Evolutionary conservation across 495 filamentous ascomycete species (phyloP).

Genomic region (Aspergillus haitiensis): DNA sequence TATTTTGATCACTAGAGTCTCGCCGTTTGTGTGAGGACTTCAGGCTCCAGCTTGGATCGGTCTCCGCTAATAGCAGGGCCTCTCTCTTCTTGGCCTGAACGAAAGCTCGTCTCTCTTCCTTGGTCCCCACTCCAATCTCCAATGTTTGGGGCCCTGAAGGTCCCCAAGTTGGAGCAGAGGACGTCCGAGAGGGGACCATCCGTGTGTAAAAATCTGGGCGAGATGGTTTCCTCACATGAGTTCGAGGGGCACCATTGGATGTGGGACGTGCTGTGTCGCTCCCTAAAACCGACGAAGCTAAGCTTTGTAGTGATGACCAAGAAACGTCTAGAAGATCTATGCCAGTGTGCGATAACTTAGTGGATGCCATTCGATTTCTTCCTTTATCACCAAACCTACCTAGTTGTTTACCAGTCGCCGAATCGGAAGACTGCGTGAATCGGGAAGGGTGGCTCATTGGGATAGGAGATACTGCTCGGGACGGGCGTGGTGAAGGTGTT

Average conservation of each 20-base stretch:
- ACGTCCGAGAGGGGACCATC: conserved; percentile 36
- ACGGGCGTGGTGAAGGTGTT: conserved; percentile 46
- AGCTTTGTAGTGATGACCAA: conserved; percentile 55
- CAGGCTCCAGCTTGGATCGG: conserved; percentile 44
- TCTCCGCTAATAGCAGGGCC: conserved; percentile 57
- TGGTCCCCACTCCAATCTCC: conserved; percentile 53
- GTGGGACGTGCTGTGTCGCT: conserved; percentile 42
- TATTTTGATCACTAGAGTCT: conserved; percentile 54
- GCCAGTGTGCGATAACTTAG: conserved; percentile 37
- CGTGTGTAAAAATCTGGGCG: conserved; percentile 43
- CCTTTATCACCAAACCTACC: conserved; percentile 27
- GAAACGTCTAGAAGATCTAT: conserved; percentile 51
- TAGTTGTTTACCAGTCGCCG: conserved; percentile 30
- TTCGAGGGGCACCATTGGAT: conserved; percentile 31
- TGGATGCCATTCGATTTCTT: conserved; percentile 28
- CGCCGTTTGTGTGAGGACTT: conserved; percentile 58
- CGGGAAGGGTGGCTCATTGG: conserved; percentile 49
- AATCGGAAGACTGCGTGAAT: conserved; percentile 29
- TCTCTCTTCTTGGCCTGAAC: conserved; percentile 64
- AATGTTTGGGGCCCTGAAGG: conserved; percentile 44
- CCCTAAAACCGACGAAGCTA: conserved; percentile 55
- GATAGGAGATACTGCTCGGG: conserved; percentile 49
- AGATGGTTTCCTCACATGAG: conserved; percentile 46
- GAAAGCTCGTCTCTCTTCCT: conserved; percentile 56
- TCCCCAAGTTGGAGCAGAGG: conserved; percentile 53